These are phyloP conservation scores for Aphanomyces invadans DNA, from an alignment of 352 stramenopile species.

Conservation along the genomic window DNA sequence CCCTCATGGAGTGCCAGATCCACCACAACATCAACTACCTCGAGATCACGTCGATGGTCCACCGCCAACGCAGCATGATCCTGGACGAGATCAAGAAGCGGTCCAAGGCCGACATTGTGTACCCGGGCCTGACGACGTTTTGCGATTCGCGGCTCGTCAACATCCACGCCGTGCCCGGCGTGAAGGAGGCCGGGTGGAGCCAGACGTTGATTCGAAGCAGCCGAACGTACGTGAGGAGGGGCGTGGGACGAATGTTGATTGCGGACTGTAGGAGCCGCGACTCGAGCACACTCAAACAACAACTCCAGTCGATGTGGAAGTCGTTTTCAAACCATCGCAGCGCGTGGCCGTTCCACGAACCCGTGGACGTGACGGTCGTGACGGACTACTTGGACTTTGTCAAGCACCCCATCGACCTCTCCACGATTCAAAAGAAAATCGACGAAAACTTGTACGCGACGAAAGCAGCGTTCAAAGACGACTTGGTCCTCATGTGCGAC, in stretches of 20 bases:
- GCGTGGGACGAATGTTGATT: neutral
- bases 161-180: constrained; percentile 79
- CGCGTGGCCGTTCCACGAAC: constrained; percentile 96
- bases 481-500: constrained; percentile 95
- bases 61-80: constrained; percentile 86
- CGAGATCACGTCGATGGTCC: constrained; percentile 91
- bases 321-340: constrained; percentile 91
- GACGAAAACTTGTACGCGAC: constrained; percentile 84
- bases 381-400: constrained; percentile 97
- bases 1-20: constrained; percentile 99
- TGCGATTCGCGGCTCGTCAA: constrained; percentile 76
- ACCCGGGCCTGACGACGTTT: constrained; percentile 61
- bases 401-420: constrained; percentile 90
- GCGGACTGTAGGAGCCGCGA: constrained; percentile 47
- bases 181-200: constrained; percentile 82
- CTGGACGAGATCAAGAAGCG: constrained; percentile 76
- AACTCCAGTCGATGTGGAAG: constrained; percentile 82
- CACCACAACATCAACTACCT: constrained; percentile 97
- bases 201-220: constrained; percentile 79
- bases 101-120: constrained; percentile 62
- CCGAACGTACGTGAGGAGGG: constrained; percentile 29
- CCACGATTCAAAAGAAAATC: constrained; percentile 76
- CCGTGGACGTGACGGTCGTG: constrained; percentile 92
- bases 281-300: constrained; percentile 71
- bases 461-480: constrained; percentile 87